Percentiles rank a stretch among this genome's conserved stretches.
Evolutionary conservation across 2,329 filamentous ascomycete species (phyloP).

Genomic region (Apiospora sp.): DNA sequence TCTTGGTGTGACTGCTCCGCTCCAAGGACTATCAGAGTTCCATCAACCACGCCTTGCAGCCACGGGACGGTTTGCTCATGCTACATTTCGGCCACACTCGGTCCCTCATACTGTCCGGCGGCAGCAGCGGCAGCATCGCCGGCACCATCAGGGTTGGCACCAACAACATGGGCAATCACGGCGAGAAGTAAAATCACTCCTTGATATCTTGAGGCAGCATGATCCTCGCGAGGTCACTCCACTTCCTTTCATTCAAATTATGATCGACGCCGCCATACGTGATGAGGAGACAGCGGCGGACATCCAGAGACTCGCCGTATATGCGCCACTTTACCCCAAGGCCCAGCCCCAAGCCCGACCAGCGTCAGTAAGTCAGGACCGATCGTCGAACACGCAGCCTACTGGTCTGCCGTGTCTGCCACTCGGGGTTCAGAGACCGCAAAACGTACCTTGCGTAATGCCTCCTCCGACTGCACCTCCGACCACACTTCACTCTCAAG

Average conservation of each 20-base stretch:
- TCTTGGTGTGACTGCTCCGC: too few relatives aligned
- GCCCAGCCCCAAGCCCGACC: background rate
- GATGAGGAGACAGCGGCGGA: constrained; percentile 31
- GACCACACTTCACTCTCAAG: background rate
- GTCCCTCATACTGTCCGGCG: background rate
- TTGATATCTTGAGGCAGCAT: background rate
- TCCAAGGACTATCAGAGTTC: too few relatives aligned
- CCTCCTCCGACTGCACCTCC: background rate
- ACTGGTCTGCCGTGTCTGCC: background rate
- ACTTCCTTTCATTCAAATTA: constrained; percentile 34
- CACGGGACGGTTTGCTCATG: background rate
- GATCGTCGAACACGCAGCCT: background rate
- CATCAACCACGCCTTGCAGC: background rate
- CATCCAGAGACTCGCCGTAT: constrained; percentile 28
- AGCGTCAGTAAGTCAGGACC: background rate
- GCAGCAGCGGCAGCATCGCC: background rate
- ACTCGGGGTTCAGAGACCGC: background rate
- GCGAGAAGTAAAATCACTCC: background rate
- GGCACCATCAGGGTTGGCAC: too few relatives aligned
- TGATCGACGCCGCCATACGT: constrained; percentile 33
- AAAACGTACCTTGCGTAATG: background rate
- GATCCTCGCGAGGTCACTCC: constrained; percentile 23
- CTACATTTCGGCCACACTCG: background rate
- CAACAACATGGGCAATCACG: background rate
- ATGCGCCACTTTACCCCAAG: background rate